Conservation (phyloP, 2,329 filamentous ascomycete genomes). For the Aspergillus unguis region DNA sequence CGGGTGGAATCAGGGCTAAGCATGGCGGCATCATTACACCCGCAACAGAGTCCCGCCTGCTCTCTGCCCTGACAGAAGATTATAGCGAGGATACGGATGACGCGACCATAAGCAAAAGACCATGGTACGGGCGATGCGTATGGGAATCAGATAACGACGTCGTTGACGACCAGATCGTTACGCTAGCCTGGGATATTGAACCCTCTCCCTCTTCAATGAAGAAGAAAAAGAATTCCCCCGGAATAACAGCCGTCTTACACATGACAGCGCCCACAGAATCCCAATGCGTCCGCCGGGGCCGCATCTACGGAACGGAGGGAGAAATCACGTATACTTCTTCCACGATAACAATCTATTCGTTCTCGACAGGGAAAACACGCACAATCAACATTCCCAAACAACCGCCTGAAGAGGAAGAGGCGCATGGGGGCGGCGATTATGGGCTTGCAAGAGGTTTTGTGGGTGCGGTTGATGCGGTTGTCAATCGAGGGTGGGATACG, state of each 20-base stretch:
- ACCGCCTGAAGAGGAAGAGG: conserved; percentile 53
- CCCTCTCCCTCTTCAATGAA: not conserved
- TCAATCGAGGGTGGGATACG: conserved; percentile 64
- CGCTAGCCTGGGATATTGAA: conserved; percentile 67
- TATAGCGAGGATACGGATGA: conserved; percentile 55
- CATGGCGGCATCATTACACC: not conserved
- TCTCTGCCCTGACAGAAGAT: conserved; percentile 51
- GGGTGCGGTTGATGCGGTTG: conserved; percentile 73
- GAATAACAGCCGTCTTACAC: conserved; percentile 86
- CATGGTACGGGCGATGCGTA: conserved; percentile 91
- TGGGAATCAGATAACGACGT: conserved; percentile 93
- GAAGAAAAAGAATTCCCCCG: conserved; percentile 46
- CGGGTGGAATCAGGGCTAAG: not conserved
- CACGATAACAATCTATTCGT: conserved; percentile 72
- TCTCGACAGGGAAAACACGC: conserved; percentile 54
- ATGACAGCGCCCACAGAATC: conserved; percentile 90
- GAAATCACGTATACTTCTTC: conserved; percentile 82
- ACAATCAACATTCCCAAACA: conserved; percentile 59
- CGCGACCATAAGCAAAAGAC: conserved; percentile 46
- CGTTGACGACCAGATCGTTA: conserved; percentile 87
- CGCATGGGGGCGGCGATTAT: conserved; percentile 74
- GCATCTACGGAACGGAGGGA: conserved; percentile 81
- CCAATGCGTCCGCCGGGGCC: conserved; percentile 79
- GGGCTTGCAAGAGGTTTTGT: conserved; percentile 81
- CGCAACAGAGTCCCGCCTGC: conserved; percentile 51